Evolutionary conservation across 805 yeast species (phyloP), one percentile per base, ranked within the genome.

Genomic region (Nakazawaea populi): DNA sequence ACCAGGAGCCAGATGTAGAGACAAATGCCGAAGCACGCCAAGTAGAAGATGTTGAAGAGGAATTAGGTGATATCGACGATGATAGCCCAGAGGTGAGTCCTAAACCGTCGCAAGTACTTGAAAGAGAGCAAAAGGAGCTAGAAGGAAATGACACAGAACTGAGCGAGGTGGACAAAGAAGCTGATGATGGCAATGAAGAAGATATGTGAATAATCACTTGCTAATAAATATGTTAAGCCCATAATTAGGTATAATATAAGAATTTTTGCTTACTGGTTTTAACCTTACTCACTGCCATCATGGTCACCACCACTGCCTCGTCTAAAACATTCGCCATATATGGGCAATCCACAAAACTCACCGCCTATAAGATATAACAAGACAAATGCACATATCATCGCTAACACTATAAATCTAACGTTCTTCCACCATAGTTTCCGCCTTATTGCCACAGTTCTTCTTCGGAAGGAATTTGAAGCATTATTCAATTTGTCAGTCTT

Each of bases 401-500:
- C 45, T 5, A 70, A 47, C 1, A 68, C 60, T 54, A 72, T 63
- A 53, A 77, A 74, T 54, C 70, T 77, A 50, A 76, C 67, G 51
- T 78, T 82, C 46, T 77, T 73, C 76, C 85, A 77, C 91, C 95
- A 86, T 78, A 87, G 74, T 53, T 74, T 76, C 38, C 87, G 71
- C 57, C 80, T 80, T 36, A 87, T 75, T 48, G 75, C 72, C 28
- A 76, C 79, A 1, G 96, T 85, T 53, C 81, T 76, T 55, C 84
- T 80, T 56, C 88, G 82, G 63, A 89, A 89, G 30, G 84, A 76
- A 67, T 73, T 77, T 7, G 94, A 80, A 36, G 80, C 79, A 39
- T 78, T 74, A 56, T 83, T 87, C 64, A 89, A 74, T 48, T 82
- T 74, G 54, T 86, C 85, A 1, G 96, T 89, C 64, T 89, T 89